A percentile compares a stretch with the other conserved stretches of the same genome.
Conservation (phyloP, 495 filamentous ascomycete genomes). For the Glonium stellatum region DNA sequence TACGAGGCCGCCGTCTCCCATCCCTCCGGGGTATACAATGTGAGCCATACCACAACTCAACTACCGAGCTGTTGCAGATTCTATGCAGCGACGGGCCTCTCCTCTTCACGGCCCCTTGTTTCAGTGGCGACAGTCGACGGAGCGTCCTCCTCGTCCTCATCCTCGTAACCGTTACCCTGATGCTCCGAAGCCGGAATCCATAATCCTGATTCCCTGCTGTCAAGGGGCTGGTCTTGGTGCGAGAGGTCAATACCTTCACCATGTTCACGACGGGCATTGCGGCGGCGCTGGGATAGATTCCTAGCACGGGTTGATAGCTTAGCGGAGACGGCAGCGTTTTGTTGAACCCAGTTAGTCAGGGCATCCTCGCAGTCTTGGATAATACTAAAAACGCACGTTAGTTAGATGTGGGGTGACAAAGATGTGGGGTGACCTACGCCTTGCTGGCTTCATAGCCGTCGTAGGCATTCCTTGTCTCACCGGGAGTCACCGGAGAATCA, state of each 20-base stretch:
- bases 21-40: constrained; percentile 4
- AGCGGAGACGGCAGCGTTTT: constrained; percentile 79
- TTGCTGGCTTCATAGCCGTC: constrained; percentile 98
- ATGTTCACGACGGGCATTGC: constrained; percentile 55
- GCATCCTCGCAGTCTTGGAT: constrained; percentile 98
- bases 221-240: constrained; percentile 73
- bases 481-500: constrained; percentile 92
- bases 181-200: constrained; percentile 86
- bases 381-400: constrained; percentile 48
- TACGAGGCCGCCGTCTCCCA: neutral
- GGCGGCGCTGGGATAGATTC: constrained; percentile 76
- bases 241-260: constrained; percentile 70
- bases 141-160: constrained; percentile 60
- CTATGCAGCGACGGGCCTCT: constrained; percentile 38
- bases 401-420: neutral
- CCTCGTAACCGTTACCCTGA: constrained; percentile 47
- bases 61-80: neutral
- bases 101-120: constrained; percentile 55
- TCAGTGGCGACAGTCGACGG: constrained; percentile 47
- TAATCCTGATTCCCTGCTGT: constrained; percentile 67
- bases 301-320: constrained; percentile 78
- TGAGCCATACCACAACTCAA: neutral
- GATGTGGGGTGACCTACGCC: constrained; percentile 42
- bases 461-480: constrained; percentile 92
- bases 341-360: constrained; percentile 90